Percentiles rank a stretch among this genome's conserved stretches.
phyloP scores from a whole-genome alignment of 331 rosid species.

The Malus hybrid region DNA sequence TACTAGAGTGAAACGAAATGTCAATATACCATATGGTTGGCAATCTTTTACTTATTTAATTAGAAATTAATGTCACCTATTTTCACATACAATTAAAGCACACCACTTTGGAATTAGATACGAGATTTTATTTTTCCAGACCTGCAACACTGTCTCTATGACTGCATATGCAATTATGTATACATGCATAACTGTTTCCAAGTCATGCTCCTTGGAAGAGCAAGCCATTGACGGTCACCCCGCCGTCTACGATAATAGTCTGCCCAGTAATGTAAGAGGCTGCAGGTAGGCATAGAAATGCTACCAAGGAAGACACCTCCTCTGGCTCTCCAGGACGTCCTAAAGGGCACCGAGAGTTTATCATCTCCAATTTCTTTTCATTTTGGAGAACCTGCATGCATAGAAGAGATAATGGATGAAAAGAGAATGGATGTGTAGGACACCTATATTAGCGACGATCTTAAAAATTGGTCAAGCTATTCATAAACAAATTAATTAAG shows the following conservation, averaged over 20 bases:
- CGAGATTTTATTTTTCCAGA: too few relatives aligned
- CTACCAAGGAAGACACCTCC: constrained; percentile 37
- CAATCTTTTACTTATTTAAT: too few relatives aligned
- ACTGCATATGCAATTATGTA: too few relatives aligned
- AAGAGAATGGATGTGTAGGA: background rate
- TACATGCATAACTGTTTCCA: too few relatives aligned
- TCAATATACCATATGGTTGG: too few relatives aligned
- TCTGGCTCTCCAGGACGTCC: constrained; percentile 30
- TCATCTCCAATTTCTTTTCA: background rate
- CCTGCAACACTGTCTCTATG: too few relatives aligned
- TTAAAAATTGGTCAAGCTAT: background rate
- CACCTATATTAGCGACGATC: background rate
- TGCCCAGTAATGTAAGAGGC: constrained; percentile 50
- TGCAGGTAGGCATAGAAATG: constrained; percentile 51
- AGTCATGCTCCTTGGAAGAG: background rate
- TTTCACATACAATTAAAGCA: too few relatives aligned
- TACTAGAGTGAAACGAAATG: too few relatives aligned
- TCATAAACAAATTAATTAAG: too few relatives aligned
- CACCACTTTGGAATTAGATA: too few relatives aligned
- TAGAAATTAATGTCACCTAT: too few relatives aligned
- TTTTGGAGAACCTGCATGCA: constrained; percentile 9
- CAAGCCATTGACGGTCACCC: constrained; percentile 26
- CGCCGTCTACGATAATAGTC: constrained; percentile 36
- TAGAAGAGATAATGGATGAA: background rate
- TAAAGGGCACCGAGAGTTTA: constrained; percentile 24